Evolutionary conservation across 768 basidiomycete species (phyloP).

Genomic region (Candolleomyces efflorescens): DNA sequence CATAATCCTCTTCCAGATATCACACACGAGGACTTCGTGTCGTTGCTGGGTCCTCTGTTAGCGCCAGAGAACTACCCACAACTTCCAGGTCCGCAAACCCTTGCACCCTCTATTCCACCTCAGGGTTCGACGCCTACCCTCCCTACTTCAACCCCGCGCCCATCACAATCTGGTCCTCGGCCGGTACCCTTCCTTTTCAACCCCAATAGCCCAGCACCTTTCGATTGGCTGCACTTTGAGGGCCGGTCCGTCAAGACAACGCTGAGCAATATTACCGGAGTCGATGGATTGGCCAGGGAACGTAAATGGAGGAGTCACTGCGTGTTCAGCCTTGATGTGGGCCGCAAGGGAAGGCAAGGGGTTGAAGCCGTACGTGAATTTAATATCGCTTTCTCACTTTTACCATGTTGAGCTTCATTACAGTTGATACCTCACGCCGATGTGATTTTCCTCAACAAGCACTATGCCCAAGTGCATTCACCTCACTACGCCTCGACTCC

Average conservation of each 20-base stretch:
- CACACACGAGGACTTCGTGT: conserved; percentile 83
- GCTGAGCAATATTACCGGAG: conserved; percentile 67
- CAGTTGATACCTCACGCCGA: conserved; percentile 82
- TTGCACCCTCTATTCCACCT: conserved; percentile 22
- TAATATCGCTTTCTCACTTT: conserved; percentile 2
- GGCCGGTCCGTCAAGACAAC: conserved; percentile 79
- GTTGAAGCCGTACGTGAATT: conserved; percentile 65
- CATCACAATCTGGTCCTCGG: conserved; percentile 25
- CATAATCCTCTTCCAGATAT: conserved; percentile 87
- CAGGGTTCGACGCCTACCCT: conserved; percentile 32
- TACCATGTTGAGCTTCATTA: not conserved
- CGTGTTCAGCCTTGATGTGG: conserved; percentile 78
- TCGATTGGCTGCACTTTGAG: conserved; percentile 87
- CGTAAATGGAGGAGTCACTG: conserved; percentile 81
- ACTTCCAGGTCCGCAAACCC: conserved; percentile 20
- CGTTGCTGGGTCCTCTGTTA: conserved; percentile 73
- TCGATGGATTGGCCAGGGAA: conserved; percentile 80
- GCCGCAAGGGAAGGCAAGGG: conserved; percentile 68
- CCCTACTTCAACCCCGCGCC: conserved; percentile 28
- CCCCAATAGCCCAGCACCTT: conserved; percentile 65
- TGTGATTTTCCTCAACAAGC: conserved; percentile 73
- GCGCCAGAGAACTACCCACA: conserved; percentile 73
- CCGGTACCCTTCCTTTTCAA: conserved; percentile 31
- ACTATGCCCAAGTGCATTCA: conserved; percentile 63
- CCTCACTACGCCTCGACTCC: conserved; percentile 61